Evolutionary conservation across 2,329 filamentous ascomycete genomes (phyloP).

Genomic region (Cytospora leucostoma): DNA sequence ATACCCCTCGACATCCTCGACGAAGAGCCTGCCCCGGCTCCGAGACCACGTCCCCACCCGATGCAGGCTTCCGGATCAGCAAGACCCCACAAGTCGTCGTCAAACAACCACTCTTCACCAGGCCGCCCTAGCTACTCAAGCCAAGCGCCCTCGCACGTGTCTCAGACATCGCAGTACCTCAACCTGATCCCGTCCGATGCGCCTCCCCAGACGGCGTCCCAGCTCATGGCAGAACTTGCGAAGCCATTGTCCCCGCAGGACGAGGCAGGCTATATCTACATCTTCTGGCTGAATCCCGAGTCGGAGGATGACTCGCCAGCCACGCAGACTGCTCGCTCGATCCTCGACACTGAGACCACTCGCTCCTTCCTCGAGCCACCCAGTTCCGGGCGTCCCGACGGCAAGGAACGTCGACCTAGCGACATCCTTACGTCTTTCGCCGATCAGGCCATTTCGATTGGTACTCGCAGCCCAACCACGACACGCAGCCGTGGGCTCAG

Average conservation of each 20-base stretch:
- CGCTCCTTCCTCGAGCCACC: constrained; percentile 59
- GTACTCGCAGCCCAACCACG: constrained; percentile 29
- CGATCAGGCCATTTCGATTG: constrained; percentile 32
- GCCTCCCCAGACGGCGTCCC: constrained; percentile 67
- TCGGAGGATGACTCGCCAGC: constrained; percentile 56
- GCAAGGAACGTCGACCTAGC: constrained; percentile 49
- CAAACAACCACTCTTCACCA: constrained; percentile 27
- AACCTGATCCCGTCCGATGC: constrained; percentile 70
- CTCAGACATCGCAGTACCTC: constrained; percentile 51
- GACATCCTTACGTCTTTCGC: constrained; percentile 58
- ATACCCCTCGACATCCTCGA: constrained; percentile 40
- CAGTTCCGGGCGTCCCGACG: constrained; percentile 37
- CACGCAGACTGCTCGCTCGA: constrained; percentile 59
- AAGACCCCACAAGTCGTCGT: constrained; percentile 33
- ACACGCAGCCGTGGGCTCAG: constrained; percentile 27
- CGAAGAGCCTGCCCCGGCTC: constrained; percentile 44
- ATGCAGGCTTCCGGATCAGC: constrained; percentile 39
- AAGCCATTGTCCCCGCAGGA: constrained; percentile 73
- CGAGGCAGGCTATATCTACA: constrained; percentile 93
- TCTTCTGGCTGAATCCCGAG: constrained; percentile 90
- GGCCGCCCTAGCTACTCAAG: constrained; percentile 31
- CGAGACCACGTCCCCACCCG: constrained; percentile 50
- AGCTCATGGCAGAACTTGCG: constrained; percentile 73
- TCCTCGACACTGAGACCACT: constrained; percentile 60
- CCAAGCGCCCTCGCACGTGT: constrained; percentile 32